These are phyloP conservation scores for Leucocoprinus sp. DNA, from an alignment of 768 basidiomycete genomes.

Conservation along the genomic window DNA sequence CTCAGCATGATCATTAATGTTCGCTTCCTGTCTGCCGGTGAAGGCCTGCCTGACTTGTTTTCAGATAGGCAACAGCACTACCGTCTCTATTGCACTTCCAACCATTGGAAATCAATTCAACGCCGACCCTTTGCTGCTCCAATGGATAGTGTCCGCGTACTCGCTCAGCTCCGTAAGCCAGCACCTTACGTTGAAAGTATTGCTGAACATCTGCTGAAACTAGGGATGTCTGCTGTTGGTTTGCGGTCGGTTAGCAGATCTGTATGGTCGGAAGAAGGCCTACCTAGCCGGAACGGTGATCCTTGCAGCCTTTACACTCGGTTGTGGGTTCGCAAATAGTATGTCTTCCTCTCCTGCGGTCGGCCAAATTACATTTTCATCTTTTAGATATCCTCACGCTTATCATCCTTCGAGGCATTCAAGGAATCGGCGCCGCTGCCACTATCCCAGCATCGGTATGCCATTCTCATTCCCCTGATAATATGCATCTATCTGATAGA, in stretches of 20 bases:
- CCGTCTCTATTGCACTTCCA: conserved; percentile 44
- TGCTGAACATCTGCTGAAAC: conserved; percentile 32
- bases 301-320: conserved; percentile 51
- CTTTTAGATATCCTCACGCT: conserved; percentile 51
- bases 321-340: conserved; percentile 55
- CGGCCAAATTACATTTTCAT: neutral
- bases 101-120: conserved; percentile 39
- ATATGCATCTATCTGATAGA: too few species aligned
- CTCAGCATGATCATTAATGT: conserved; percentile 24
- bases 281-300: conserved; percentile 55
- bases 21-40: conserved; percentile 13
- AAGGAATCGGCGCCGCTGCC: conserved; percentile 76
- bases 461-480: conserved; percentile 10
- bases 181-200: neutral
- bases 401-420: conserved; percentile 65
- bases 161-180: conserved; percentile 49
- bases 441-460: conserved; percentile 65
- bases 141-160: conserved; percentile 64
- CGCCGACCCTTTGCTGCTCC: conserved; percentile 42
- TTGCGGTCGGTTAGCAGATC: conserved; percentile 69
- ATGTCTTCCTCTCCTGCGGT: conserved; percentile 20
- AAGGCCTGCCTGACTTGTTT: neutral
- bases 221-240: conserved; percentile 80
- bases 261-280: conserved; percentile 63
- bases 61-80: conserved; percentile 36